Conservation (phyloP, 495 filamentous ascomycete species). For the Aspergillus indologenus region DNA sequence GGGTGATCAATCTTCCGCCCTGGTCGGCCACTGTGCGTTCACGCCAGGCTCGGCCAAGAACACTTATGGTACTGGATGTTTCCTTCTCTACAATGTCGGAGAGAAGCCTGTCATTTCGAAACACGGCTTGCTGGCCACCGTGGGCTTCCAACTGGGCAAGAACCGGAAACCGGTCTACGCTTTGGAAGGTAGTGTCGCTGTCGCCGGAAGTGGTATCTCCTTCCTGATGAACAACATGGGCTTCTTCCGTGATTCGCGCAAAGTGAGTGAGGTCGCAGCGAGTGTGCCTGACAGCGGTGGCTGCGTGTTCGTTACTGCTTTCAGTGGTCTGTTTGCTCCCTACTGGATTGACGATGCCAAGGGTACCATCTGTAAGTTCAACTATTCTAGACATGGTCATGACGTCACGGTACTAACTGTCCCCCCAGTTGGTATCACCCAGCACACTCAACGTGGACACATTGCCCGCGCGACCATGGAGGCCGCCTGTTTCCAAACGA, state of each 20-base stretch:
- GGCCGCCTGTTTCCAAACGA: slow-evolving; percentile 92
- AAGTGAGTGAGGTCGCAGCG: slow-evolving; percentile 79
- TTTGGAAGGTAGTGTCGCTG: slow-evolving; percentile 87
- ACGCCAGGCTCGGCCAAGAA: slow-evolving; percentile 87
- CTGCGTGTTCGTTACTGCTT: slow-evolving; percentile 91
- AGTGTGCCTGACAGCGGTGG: slow-evolving; percentile 87
- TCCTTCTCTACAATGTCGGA: slow-evolving; percentile 92
- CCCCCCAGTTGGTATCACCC: slow-evolving; percentile 76
- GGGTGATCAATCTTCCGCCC: slow-evolving; percentile 87
- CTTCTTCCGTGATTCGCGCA: slow-evolving; percentile 71
- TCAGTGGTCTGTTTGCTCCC: slow-evolving; percentile 94
- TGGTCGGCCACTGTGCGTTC: slow-evolving; percentile 92
- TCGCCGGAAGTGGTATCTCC: slow-evolving; percentile 85
- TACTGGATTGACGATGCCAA: slow-evolving; percentile 98
- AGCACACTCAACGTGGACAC: slow-evolving; percentile 84
- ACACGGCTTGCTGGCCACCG: slow-evolving; percentile 83
- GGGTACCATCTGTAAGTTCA: slow-evolving; percentile 76
- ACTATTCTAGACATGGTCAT: background rate
- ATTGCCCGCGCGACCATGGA: slow-evolving; percentile 93
- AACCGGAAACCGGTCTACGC: slow-evolving; percentile 77
- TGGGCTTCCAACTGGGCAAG: slow-evolving; percentile 71
- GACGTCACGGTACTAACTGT: slow-evolving; percentile 9
- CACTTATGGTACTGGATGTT: slow-evolving; percentile 95
- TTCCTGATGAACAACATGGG: slow-evolving; percentile 89
- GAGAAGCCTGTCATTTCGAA: slow-evolving; percentile 86